Evolutionary conservation across 257 asterid genomes (phyloP).

Genomic region (Jacaranda copaia): DNA sequence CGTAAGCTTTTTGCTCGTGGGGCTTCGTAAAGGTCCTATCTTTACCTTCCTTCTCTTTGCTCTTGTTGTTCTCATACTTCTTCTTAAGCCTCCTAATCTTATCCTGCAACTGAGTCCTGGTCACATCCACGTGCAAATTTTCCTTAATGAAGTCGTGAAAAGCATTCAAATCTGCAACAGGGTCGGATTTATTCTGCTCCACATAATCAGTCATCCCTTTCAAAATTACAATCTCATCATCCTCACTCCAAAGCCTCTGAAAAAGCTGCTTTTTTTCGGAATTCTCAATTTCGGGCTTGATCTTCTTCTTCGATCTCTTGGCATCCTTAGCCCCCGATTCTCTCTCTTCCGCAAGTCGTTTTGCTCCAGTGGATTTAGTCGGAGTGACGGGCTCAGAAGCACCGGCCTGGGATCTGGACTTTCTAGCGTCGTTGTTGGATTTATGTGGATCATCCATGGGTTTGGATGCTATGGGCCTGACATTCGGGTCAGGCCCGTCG

Average conservation of each 20-base stretch:
- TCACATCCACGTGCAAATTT: slow-evolving; percentile 46
- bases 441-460: slow-evolving; percentile 41
- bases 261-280: slow-evolving; percentile 38
- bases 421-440: slow-evolving; percentile 25
- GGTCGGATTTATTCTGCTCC: slow-evolving; percentile 46
- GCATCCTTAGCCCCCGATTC: slow-evolving; percentile 41
- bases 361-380: slow-evolving; percentile 28
- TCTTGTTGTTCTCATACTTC: slow-evolving; percentile 49
- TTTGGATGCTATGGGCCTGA: slow-evolving; percentile 44
- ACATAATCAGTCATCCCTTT: slow-evolving; percentile 53
- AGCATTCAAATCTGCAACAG: slow-evolving; percentile 44
- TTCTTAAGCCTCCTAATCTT: slow-evolving; percentile 59
- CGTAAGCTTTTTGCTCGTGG: slow-evolving; percentile 56
- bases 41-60: slow-evolving; percentile 45
- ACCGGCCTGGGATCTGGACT: slow-evolving; percentile 39
- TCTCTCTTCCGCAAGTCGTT: slow-evolving; percentile 42
- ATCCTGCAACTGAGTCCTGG: slow-evolving; percentile 51
- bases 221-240: slow-evolving; percentile 57
- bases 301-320: slow-evolving; percentile 50
- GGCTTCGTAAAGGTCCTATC: slow-evolving; percentile 40
- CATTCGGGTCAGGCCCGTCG: slow-evolving; percentile 38
- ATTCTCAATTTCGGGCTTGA: slow-evolving; percentile 16
- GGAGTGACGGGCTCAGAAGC: slow-evolving; percentile 35
- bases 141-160: slow-evolving; percentile 55
- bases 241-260: slow-evolving; percentile 62